Base-by-base conservation (phyloP, 164 flowering plant genomes). In the Magnolia sinica region DNA sequence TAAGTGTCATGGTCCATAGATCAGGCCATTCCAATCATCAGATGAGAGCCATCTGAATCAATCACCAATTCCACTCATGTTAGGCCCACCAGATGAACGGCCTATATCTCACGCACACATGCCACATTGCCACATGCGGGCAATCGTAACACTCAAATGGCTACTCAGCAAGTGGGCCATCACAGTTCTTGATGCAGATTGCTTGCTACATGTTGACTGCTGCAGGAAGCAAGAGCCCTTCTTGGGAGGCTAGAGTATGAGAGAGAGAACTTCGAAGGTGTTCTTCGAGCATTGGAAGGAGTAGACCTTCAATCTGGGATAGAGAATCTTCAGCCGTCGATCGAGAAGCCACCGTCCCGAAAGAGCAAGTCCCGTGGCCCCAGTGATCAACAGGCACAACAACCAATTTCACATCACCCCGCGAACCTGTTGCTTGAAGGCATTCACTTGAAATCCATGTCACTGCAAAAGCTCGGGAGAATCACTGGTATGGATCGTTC, bases 191-290 rank as follows among this genome's bases (percentile, higher is more conserved):
- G 22, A 59, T 52, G 31, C 23, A 49, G 61, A 20, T 19, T 59
- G 3, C 18, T 11, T 23, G 22, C 49, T 27, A 73, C 18, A 8
- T 23, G 16, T 58, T 3, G 31, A 11, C n/a, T 82, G 29, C 19
- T 81, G 59, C 84, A 94, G 99, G 98, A 96, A 88, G 99, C 99
- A 11, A 88, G 98, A 83, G 94, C 97, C 20, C 97, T 96, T 84
- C 91, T 96, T 71, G 99, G 98, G 76, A 91, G 92, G 83, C 84
- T 96, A 80, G 98, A 96, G 86, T 96, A 92, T 79, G 96, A 91
- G 76, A 89, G 98, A 85, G 97, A 97, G 61, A 96, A 96, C 82
- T 78, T 91, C 22, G 96, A 94, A 79, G 88, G 95, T 64, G 99
- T 97, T 49, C 84, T 88, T 74, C 85, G 81, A 67, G 97, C 94